Base-by-base conservation (phyloP, 495 filamentous ascomycete species). In the Aspergillus bertholletiae region DNA sequence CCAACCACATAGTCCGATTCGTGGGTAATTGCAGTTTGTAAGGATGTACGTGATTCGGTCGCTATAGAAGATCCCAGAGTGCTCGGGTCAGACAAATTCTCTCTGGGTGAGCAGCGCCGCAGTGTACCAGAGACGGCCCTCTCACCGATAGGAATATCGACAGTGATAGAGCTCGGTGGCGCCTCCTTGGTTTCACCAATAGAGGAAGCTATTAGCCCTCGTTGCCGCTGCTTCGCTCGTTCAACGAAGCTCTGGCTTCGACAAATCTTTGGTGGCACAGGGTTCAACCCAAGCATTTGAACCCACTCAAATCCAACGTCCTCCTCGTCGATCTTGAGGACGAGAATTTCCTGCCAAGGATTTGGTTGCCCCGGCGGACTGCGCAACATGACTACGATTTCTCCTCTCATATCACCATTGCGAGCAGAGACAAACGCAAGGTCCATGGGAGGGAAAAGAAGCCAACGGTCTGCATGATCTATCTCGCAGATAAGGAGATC, bases 401-500 rank as follows among this genome's bases (percentile, higher is more conserved):
- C 85, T 3, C 80, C 78, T 32, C 79, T 78, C 27, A 71, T 62
- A 43, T 93, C 88, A 18, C 92, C 91, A 51, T 74, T 81, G 11
- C 94, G 85, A 23, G 93, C 90, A 18, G 94, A 97, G 35, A 95
- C 78, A 52, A 76, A 80, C 39, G 76, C 70, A 24, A 79, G 73
- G 26, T 85, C 77, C 39, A 96, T 77, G 2, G 95, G 92, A 13
- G 93, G 89, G 66, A 97, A 96, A 0, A 99, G 81, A 23, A 99
- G 75, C 88, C 90, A 97, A n/a, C 84, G 79, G 22, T 85, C 79
- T 13, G 79, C 77, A 55, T 79, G 79, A 43, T 90, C 89, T 47
- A 96, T 82, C 65, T 97, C 92, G 56, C 91, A 93, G 51, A 99
- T 85, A 17, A 99, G 80, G 44, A 99, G 68, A 67, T 99, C 94